phyloP scores from a whole-genome alignment of 2,329 filamentous ascomycete genomes.

The Leptographium procerum region DNA sequence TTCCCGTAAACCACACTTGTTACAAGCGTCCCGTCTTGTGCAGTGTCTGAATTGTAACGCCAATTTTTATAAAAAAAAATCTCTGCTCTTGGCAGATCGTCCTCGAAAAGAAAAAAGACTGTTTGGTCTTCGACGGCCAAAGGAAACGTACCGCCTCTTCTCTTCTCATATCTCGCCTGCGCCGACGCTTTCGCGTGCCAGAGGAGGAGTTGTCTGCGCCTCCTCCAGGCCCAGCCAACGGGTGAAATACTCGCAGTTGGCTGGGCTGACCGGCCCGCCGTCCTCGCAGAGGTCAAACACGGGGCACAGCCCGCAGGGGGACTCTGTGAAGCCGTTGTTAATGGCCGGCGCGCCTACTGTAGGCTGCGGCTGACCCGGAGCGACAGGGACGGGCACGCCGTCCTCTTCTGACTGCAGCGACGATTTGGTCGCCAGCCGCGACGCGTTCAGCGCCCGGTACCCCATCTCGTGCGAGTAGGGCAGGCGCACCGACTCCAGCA shows the following conservation, averaged over 20 bases:
- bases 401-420: conserved; percentile 17
- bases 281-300: conserved; percentile 89
- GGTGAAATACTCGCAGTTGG: conserved; percentile 84
- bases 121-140: no score
- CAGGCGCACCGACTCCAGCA: conserved; percentile 51
- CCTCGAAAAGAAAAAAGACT: neutral
- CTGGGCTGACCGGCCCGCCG: conserved; percentile 79
- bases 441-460: conserved; percentile 41
- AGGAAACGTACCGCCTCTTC: no score
- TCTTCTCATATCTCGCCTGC: neutral
- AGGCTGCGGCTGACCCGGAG: conserved; percentile 4
- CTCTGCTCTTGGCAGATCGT: neutral
- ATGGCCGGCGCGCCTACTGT: conserved; percentile 27
- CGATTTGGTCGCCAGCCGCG: conserved; percentile 27
- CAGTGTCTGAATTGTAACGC: neutral
- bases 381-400: conserved; percentile 6
- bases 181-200: neutral
- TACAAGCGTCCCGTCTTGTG: neutral
- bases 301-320: conserved; percentile 82
- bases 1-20: neutral
- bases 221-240: conserved; percentile 57
- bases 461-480: conserved; percentile 33
- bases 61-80: neutral
- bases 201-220: conserved; percentile 4
- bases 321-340: conserved; percentile 70